phyloP scores from a whole-genome alignment of 148 eudicot species.

The Rhododendron mucronatum region DNA sequence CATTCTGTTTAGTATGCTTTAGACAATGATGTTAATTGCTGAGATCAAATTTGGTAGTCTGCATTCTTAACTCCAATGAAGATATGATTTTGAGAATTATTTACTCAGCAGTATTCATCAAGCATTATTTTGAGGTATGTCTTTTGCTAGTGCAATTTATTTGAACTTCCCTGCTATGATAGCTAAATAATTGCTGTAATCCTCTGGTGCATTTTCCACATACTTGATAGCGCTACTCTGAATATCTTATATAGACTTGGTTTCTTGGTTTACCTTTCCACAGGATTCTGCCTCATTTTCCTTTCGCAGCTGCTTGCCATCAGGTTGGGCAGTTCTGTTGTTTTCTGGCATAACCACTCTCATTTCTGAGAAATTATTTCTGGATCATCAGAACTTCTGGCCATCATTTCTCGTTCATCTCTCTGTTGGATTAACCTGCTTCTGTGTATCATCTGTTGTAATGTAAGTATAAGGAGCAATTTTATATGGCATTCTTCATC shows the following conservation, averaged over 20 bases:
- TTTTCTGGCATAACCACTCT: conserved; percentile 54
- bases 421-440: conserved; percentile 64
- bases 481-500: not conserved
- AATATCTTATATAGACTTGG: not conserved
- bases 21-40: not conserved
- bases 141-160: not conserved
- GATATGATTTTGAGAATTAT: conserved; percentile 82
- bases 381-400: conserved; percentile 70
- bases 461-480: conserved; percentile 48
- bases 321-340: conserved; percentile 67
- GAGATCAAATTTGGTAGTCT: not conserved
- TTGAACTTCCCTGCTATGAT: not conserved
- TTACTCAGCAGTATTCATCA: conserved; percentile 83
- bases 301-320: conserved; percentile 72
- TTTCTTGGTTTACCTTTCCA: conserved; percentile 6
- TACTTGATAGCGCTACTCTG: not conserved
- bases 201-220: not conserved
- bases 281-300: conserved; percentile 85
- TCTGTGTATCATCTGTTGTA: conserved; percentile 55
- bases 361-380: conserved; percentile 64
- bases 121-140: conserved; percentile 75
- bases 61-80: conserved; percentile 48
- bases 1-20: not conserved
- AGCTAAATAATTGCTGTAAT: not conserved
- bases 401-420: conserved; percentile 64